Evolutionary conservation across 495 filamentous ascomycete species (phyloP).

Genomic region (Penicillium bovifimosum): DNA sequence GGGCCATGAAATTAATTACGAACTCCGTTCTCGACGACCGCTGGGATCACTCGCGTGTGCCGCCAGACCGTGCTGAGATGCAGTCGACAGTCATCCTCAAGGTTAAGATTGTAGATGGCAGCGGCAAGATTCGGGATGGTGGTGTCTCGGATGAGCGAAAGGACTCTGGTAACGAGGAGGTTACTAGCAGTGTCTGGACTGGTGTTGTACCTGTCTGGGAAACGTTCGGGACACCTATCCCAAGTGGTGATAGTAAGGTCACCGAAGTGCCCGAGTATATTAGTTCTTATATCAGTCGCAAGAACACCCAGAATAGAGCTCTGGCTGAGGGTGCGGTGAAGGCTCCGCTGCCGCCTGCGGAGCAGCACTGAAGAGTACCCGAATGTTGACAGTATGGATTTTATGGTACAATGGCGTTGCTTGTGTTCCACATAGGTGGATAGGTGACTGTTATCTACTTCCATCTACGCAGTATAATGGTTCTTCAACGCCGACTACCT

Average conservation of each 20-base stretch:
- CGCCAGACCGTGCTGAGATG: slow-evolving; percentile 72
- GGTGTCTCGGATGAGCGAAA: slow-evolving; percentile 63
- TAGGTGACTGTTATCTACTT: too few relatives aligned
- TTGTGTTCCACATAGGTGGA: too few relatives aligned
- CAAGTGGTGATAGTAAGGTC: slow-evolving; percentile 55
- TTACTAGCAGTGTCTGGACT: slow-evolving; percentile 64
- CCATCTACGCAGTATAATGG: too few relatives aligned
- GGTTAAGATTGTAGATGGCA: slow-evolving; percentile 63
- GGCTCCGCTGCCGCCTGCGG: slow-evolving; percentile 30
- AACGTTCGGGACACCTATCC: slow-evolving; percentile 61
- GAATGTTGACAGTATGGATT: too few relatives aligned
- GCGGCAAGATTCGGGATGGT: slow-evolving; percentile 71
- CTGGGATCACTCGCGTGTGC: slow-evolving; percentile 64
- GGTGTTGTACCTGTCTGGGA: slow-evolving; percentile 77
- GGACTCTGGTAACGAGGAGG: slow-evolving; percentile 57
- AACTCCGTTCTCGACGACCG: slow-evolving; percentile 63
- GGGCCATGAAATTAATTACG: slow-evolving; percentile 79
- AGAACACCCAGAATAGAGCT: slow-evolving; percentile 47
- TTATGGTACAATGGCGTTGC: too few relatives aligned
- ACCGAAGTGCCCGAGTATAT: slow-evolving; percentile 60
- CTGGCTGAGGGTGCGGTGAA: slow-evolving; percentile 47
- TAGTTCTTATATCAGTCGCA: slow-evolving; percentile 46
- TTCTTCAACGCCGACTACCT: too few relatives aligned
- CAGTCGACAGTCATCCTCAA: slow-evolving; percentile 68
- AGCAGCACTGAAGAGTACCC: slow-evolving; percentile 26